Evolutionary conservation across 257 asterid genomes (phyloP).

Genomic region (Capsicum chinense): DNA sequence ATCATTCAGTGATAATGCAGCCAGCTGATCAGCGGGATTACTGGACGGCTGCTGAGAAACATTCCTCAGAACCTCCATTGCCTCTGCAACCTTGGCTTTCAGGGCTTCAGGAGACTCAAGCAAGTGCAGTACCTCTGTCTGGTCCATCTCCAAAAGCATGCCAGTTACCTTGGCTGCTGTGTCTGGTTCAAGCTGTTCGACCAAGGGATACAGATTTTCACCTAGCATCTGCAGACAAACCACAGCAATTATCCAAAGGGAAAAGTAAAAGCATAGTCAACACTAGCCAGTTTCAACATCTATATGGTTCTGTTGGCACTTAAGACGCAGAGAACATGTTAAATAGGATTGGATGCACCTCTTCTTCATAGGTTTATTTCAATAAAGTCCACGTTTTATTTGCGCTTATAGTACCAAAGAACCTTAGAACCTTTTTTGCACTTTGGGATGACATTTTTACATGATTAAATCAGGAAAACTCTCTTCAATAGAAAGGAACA

Average conservation of each 20-base stretch:
- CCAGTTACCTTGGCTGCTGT: conserved; percentile 72
- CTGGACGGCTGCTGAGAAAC: conserved; percentile 64
- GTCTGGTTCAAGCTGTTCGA: conserved; percentile 64
- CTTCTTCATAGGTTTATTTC: background rate
- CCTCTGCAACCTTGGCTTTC: conserved; percentile 66
- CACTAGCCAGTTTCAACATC: background rate
- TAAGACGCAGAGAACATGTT: background rate
- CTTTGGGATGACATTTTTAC: too few species aligned
- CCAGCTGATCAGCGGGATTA: conserved; percentile 62
- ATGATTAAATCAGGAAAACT: too few species aligned
- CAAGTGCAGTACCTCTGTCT: conserved; percentile 66
- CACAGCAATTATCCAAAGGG: background rate
- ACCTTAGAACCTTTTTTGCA: background rate
- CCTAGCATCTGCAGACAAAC: conserved; percentile 68
- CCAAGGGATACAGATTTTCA: conserved; percentile 61
- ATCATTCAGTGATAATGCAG: conserved; percentile 61
- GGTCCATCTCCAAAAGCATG: conserved; percentile 80
- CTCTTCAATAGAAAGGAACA: too few species aligned
- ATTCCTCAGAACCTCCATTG: conserved; percentile 59
- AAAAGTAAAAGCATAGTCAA: background rate
- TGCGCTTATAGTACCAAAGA: background rate
- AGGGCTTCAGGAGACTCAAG: conserved; percentile 76
- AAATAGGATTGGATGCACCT: background rate
- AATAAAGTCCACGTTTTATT: too few species aligned
- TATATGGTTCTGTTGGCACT: background rate